These are phyloP conservation scores for Stramenopiles sp. DNA, from an alignment of 352 stramenopile genomes.

Conservation along the genomic window DNA sequence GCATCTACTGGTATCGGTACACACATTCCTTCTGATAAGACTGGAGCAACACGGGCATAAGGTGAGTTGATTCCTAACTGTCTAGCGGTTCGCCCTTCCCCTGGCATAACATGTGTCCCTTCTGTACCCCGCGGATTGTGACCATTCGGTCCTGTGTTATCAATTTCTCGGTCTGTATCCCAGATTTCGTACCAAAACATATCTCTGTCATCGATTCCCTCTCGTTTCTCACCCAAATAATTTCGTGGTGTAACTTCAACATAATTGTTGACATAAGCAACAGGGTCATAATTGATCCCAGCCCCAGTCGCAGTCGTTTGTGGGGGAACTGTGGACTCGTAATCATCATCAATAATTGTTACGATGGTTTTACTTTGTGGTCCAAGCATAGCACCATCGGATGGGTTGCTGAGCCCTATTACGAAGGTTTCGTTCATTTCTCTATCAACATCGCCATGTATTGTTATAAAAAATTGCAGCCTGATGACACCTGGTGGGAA, in stretches of 20 bases:
- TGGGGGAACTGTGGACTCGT: slow-evolving; percentile 26
- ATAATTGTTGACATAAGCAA: slow-evolving; percentile 38
- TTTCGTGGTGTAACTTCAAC: slow-evolving; percentile 28
- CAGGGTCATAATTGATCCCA: slow-evolving; percentile 28
- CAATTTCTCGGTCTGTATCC: slow-evolving; percentile 18
- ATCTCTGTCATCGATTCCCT: slow-evolving; percentile 20
- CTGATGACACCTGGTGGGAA: slow-evolving; percentile 54
- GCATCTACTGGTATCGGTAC: not conserved
- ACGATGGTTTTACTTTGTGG: slow-evolving; percentile 41
- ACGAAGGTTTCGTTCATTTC: slow-evolving; percentile 46
- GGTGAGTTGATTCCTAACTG: not conserved
- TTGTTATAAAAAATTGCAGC: slow-evolving; percentile 61
- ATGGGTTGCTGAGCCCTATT: slow-evolving; percentile 31
- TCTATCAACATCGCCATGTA: slow-evolving; percentile 61
- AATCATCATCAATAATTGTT: slow-evolving; percentile 46
- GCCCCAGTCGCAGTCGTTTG: slow-evolving; percentile 29
- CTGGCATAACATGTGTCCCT: not conserved
- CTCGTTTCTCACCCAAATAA: slow-evolving; percentile 9
- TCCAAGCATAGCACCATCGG: slow-evolving; percentile 27
- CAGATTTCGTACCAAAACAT: slow-evolving; percentile 33
- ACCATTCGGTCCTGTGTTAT: slow-evolving; percentile 26
- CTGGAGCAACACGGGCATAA: not conserved
- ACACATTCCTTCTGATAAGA: not conserved
- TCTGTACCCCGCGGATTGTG: slow-evolving; percentile 16
- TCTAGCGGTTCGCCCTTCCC: not conserved